Evolutionary conservation across 148 eudicot species (phyloP).

Genomic region (Vaccinium corymbosum): DNA sequence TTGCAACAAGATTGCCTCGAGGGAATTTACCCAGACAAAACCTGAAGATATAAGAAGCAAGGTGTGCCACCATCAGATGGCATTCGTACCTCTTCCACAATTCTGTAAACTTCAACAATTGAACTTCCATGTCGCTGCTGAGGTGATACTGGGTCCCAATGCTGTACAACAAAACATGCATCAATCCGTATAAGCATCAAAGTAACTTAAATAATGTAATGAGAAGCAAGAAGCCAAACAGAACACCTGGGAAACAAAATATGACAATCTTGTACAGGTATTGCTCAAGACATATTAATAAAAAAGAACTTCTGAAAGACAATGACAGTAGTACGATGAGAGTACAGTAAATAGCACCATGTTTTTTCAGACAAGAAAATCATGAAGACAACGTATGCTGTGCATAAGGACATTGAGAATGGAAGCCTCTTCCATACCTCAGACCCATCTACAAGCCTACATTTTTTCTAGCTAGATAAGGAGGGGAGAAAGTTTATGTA

Average conservation of each 20-base stretch:
- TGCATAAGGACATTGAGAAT: neutral
- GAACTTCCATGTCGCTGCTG: slow-evolving; percentile 98
- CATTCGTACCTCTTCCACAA: slow-evolving; percentile 84
- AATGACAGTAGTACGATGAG: neutral
- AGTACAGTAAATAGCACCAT: neutral
- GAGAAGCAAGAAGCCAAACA: slow-evolving; percentile 1
- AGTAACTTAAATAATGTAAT: slow-evolving; percentile 8
- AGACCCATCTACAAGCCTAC: neutral
- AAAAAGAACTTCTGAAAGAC: neutral
- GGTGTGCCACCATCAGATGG: slow-evolving; percentile 8
- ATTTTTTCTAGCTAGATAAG: neutral
- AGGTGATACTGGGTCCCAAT: slow-evolving; percentile 84
- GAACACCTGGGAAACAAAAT: neutral
- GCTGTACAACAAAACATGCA: slow-evolving; percentile 38
- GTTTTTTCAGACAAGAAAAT: neutral
- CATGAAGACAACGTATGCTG: neutral
- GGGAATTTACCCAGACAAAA: neutral
- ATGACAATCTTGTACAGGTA: neutral
- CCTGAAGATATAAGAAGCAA: neutral
- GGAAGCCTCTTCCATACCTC: neutral
- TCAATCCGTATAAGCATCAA: slow-evolving; percentile 8
- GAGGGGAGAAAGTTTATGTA: neutral
- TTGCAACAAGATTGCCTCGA: neutral
- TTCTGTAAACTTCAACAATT: slow-evolving; percentile 95
- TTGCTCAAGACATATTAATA: neutral